Percentiles rank a stretch among this genome's conserved stretches.
These are phyloP conservation scores for Apocynum venetum DNA, from an alignment of 257 asterid species.

Conservation along the genomic window DNA sequence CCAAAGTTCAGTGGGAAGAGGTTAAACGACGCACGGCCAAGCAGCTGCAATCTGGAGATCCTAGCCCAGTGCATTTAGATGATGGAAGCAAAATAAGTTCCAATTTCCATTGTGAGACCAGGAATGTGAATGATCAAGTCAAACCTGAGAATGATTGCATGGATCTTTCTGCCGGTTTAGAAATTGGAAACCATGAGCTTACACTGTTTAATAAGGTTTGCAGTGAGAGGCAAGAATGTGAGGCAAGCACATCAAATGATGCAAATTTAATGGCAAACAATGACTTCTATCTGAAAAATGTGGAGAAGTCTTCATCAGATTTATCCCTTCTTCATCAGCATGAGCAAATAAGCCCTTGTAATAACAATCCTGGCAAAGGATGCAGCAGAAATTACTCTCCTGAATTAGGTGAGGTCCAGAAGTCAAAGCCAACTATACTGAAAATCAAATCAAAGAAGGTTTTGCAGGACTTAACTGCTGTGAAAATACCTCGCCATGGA, in stretches of 20 bases:
- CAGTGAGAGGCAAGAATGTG: slow-evolving; percentile 20
- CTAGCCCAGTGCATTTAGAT: slow-evolving; percentile 19
- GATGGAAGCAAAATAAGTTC: slow-evolving; percentile 7
- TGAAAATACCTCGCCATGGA: slow-evolving; percentile 26
- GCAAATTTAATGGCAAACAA: slow-evolving; percentile 22
- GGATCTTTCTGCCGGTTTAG: slow-evolving; percentile 14
- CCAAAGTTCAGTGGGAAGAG: slow-evolving; percentile 33
- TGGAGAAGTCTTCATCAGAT: slow-evolving; percentile 25
- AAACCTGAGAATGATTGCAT: slow-evolving; percentile 13
- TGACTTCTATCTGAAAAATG: slow-evolving; percentile 25
- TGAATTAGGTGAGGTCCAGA: slow-evolving; percentile 34
- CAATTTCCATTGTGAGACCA: slow-evolving; percentile 7
- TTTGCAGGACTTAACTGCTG: slow-evolving; percentile 26
- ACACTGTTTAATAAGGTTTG: slow-evolving; percentile 1
- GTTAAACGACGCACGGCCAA: slow-evolving; percentile 43
- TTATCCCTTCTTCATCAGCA: slow-evolving; percentile 22
- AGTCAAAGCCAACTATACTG: slow-evolving; percentile 44
- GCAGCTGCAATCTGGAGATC: slow-evolving; percentile 29
- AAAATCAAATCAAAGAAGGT: slow-evolving; percentile 53
- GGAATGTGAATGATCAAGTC: slow-evolving; percentile 3
- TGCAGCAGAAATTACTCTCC: slow-evolving; percentile 24
- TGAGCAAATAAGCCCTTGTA: slow-evolving; percentile 24
- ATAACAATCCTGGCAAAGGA: slow-evolving; percentile 24
- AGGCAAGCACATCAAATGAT: slow-evolving; percentile 9
- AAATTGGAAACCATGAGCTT: slow-evolving; percentile 10